Base-by-base conservation (phyloP, 169 alveolate species). In the Neospora caninum region DNA sequence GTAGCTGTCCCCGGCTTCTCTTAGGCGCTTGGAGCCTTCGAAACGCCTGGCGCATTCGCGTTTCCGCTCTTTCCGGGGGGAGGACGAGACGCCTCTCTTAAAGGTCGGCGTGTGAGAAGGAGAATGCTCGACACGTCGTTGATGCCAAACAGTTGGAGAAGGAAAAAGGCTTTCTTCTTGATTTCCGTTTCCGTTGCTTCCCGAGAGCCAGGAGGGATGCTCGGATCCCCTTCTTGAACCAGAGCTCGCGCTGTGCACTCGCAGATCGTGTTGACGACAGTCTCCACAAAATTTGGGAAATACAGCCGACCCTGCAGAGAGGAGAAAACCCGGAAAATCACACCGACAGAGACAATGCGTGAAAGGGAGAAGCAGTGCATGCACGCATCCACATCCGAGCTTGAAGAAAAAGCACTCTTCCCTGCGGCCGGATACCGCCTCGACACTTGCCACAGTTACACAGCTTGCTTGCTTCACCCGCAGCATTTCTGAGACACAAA, bases 261-360 rank as follows among this genome's bases (percentile, higher is more conserved):
- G 38, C 89, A 91, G 34, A 91, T 0, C 42, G 67, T 49, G 64
- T 80, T 87, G 41, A 80, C 91, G 42, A 91, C 38, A 0, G 91
- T 91, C 58, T 80, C 91, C 31, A 91, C 94, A 43, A 91, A 91
- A 1, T 53, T 29, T 31, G 69, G 43, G 45, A 91, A 91, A 64
- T 34, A 36, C 39, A 91, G 83, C 0, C 94, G 91, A 0, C 94
- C 91, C 94, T 91, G 91, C 45, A 38, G 29, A 27, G 31, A 27
- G 36, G 58, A 78, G 42, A 80, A 36, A 42, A n/a, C 34, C 27
- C 53, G 13, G 58, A 13, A 49, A 49, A 49, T 7, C 58, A 49
- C 58, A 4, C 4, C 58, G 22, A n/a, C n/a, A 38, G 38, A 36
- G 38, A 4, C 53, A 49, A 22, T 34, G 13, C 13, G 88, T 20